Percentiles rank a stretch among this genome's conserved stretches.
phyloP scores from a whole-genome alignment of 352 stramenopile species.

The Phytophthora idaei region DNA sequence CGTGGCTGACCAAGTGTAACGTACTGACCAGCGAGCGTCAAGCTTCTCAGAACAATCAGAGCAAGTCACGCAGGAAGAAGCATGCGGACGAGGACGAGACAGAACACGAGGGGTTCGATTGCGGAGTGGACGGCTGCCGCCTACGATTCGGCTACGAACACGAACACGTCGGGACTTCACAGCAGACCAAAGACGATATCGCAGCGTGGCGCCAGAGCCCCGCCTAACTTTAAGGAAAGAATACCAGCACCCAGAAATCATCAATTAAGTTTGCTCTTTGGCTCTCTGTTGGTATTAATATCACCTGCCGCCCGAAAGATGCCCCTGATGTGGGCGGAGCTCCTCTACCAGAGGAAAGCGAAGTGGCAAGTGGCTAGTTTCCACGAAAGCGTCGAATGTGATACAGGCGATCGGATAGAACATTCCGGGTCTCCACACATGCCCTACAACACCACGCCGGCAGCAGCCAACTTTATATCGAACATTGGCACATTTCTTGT shows the following conservation, averaged over 20 bases:
- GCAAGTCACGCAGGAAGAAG: slow-evolving; percentile 15
- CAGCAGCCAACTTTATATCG: slow-evolving; percentile 41
- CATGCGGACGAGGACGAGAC: slow-evolving; percentile 23
- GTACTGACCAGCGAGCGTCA: slow-evolving; percentile 55
- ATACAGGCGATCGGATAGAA: slow-evolving; percentile 17
- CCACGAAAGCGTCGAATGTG: slow-evolving; percentile 15
- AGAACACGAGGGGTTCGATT: slow-evolving; percentile 58
- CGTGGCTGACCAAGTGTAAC: slow-evolving; percentile 68
- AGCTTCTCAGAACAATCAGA: slow-evolving; percentile 11
- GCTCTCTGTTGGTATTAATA: slow-evolving; percentile 7
- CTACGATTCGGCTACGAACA: slow-evolving; percentile 73
- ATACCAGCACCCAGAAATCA: slow-evolving; percentile 14
- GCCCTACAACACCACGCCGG: background rate
- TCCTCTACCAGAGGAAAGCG: background rate
- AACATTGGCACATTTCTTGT: slow-evolving; percentile 26
- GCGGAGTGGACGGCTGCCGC: slow-evolving; percentile 60
- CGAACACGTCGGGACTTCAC: slow-evolving; percentile 69
- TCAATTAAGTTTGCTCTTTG: slow-evolving; percentile 14
- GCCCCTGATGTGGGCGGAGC: slow-evolving; percentile 22
- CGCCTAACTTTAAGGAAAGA: slow-evolving; percentile 21
- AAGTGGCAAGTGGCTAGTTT: slow-evolving; percentile 11
- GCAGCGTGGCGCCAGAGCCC: slow-evolving; percentile 54
- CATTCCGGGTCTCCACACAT: slow-evolving; percentile 31
- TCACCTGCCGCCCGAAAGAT: background rate
- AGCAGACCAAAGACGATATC: slow-evolving; percentile 64